Evolutionary conservation across 2,329 filamentous ascomycete species (phyloP), one percentile per base, ranked within the genome.

Genomic region (Anisogramma anomala): DNA sequence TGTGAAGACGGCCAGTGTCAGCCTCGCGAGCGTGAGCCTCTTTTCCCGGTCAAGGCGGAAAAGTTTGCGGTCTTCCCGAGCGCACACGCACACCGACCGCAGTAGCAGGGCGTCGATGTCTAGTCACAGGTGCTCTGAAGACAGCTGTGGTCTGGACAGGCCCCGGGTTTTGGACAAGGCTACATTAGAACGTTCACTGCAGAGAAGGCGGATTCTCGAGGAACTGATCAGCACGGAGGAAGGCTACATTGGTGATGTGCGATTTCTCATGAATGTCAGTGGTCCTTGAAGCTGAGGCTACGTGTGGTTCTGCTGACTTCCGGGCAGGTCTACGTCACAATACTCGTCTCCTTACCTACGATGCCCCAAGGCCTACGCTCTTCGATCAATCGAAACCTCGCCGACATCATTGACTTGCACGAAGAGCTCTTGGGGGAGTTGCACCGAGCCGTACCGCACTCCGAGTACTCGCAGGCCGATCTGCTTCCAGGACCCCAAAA

Each of bases 201-300:
- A 87, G 53, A 76, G 91, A 46, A 77, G 85, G 11, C 78, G 80
- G 47, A 78, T 94, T 28, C 62, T 96, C 26, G 84, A 91, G 55
- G 91, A 96, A 61, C 66, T 96, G 37, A 77, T 95, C 46, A 73
- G 65, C 42, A 94, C 88, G 0, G 91, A 96, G 59, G 83, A 91
- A 56, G 77, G 81, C 53, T 96, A 96, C 57, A 79, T 96, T 52
- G 77, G 80, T 13, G 89, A 94, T 53, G 62, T 96, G 43, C 85
- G 85, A 52, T 86, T 91, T 49, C 67, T 96, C 45, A 82, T 83
- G 57, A 87, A 93, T 61, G 88, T 89, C 64, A 56, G 77, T 54
- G 18, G 9, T 17, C 5, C 14, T 35, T 4, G 27, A 11, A 7
- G n/a, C 1, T 38, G n/a, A n/a, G n/a, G n/a, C n/a, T n/a, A n/a